These are phyloP conservation scores for Rhizoclosmatium sp. DNA, from an alignment of 192 early-diverging fungal genomes.

Conservation along the genomic window DNA sequence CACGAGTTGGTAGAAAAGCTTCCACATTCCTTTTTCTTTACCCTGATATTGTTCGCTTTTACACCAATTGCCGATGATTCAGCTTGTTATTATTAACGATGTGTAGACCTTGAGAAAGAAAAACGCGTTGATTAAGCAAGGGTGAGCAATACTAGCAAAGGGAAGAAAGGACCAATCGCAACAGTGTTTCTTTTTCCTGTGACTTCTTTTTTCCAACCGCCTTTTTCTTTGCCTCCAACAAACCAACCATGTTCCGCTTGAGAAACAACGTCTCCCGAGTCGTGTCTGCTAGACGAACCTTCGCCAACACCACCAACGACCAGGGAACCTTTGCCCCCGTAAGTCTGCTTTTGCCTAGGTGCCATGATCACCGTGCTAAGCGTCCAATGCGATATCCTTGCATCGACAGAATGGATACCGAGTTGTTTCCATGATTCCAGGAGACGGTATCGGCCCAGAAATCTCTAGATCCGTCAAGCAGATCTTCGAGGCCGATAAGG, in stretches of 20 bases:
- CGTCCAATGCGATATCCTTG: background rate
- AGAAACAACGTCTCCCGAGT: background rate
- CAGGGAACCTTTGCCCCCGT: constrained; percentile 29
- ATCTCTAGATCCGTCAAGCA: constrained; percentile 91
- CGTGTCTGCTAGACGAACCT: background rate
- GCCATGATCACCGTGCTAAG: background rate
- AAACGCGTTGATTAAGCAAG: no score
- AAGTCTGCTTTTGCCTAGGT: background rate
- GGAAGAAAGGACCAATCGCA: no score
- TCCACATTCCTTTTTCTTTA: no score
- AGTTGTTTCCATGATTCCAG: constrained; percentile 92
- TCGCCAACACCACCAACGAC: constrained; percentile 13
- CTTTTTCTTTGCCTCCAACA: no score
- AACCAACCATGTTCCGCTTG: no score
- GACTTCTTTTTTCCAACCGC: no score
- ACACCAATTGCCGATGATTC: no score
- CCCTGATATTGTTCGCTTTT: background rate
- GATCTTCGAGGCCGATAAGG: constrained; percentile 90
- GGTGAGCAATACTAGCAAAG: no score
- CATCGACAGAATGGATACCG: constrained; percentile 55
- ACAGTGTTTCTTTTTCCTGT: no score
- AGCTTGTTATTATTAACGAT: no score
- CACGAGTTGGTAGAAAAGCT: no score
- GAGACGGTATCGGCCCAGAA: constrained; percentile 99
- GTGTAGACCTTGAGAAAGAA: no score